Evolutionary conservation across 202 grass and related monocot genomes (phyloP).

Genomic region (Schoenoplectus tabernaemontani): DNA sequence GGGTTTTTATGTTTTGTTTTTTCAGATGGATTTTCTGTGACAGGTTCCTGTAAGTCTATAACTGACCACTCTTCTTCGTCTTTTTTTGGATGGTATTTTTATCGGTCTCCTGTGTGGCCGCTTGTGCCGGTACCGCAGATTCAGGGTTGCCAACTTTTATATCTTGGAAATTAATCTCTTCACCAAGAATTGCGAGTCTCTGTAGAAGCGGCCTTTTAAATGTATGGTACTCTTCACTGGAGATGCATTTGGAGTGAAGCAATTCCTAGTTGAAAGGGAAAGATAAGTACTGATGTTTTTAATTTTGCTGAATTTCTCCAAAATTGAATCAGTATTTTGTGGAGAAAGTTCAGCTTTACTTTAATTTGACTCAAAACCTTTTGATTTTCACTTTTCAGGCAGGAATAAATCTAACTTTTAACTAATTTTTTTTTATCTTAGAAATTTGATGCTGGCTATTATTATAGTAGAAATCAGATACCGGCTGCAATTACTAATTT

Average conservation of each 20-base stretch:
- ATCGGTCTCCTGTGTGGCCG: neutral
- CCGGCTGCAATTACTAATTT: neutral
- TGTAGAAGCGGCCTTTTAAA: constrained; percentile 67
- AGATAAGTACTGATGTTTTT: neutral
- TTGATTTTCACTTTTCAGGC: neutral
- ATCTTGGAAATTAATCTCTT: constrained; percentile 58
- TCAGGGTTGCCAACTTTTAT: constrained; percentile 24
- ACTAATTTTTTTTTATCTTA: neutral
- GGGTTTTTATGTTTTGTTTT: constrained; percentile 57
- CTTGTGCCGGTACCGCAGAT: neutral
- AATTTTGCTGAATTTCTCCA: neutral
- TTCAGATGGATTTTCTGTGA: constrained; percentile 12
- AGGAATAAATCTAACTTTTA: neutral
- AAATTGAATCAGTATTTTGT: neutral
- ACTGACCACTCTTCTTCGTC: constrained; percentile 77
- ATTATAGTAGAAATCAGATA: neutral
- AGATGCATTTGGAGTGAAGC: constrained; percentile 76
- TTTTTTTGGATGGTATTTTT: neutral
- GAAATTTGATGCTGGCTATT: neutral
- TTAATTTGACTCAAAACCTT: neutral
- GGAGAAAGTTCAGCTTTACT: neutral
- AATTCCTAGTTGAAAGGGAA: constrained; percentile 40
- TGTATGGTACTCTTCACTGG: constrained; percentile 64
- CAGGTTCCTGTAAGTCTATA: constrained; percentile 67
- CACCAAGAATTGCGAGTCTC: constrained; percentile 63